These are phyloP conservation scores for Fusarium sp. DNA, from an alignment of 2,329 filamentous ascomycete genomes.

Conservation along the genomic window DNA sequence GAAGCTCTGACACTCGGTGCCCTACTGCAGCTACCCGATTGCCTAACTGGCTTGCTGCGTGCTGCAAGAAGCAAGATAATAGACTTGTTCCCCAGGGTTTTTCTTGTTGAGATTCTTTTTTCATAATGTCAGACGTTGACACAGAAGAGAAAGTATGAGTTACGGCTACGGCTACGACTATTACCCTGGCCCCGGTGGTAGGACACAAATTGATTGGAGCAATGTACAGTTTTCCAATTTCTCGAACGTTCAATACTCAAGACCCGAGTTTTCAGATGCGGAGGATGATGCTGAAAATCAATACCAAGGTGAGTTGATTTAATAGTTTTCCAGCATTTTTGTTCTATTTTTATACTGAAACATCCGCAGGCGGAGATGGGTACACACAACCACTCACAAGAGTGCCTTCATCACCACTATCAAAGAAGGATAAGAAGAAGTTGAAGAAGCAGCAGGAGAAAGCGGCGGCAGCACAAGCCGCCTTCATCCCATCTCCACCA, in stretches of 20 bases:
- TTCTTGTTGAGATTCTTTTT: conserved; percentile 32
- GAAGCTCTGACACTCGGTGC: conserved; percentile 44
- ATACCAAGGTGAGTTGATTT: conserved; percentile 35
- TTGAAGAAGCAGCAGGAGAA: conserved; percentile 31
- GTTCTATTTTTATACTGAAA: background rate
- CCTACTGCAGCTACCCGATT: conserved; percentile 51
- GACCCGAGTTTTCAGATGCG: conserved; percentile 55
- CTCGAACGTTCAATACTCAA: conserved; percentile 57
- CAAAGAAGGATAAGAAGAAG: conserved; percentile 42
- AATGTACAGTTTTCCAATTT: conserved; percentile 58
- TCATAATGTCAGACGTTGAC: conserved; percentile 45
- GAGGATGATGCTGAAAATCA: conserved; percentile 47
- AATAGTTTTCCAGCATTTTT: background rate
- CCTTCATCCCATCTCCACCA: conserved; percentile 15
- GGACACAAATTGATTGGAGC: conserved; percentile 55
- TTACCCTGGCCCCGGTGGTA: conserved; percentile 51
- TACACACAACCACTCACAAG: conserved; percentile 30
- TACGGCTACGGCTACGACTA: conserved; percentile 49
- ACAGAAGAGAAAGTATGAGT: conserved; percentile 58
- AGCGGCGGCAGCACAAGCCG: conserved; percentile 16
- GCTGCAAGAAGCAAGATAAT: conserved; percentile 52
- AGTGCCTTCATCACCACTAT: conserved; percentile 14
- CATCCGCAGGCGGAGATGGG: conserved; percentile 21
- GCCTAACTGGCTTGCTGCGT: conserved; percentile 46
- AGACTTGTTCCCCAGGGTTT: conserved; percentile 49